These are phyloP conservation scores for Gossypium davidsonii DNA, from an alignment of 441 rosid species.

Conservation along the genomic window DNA sequence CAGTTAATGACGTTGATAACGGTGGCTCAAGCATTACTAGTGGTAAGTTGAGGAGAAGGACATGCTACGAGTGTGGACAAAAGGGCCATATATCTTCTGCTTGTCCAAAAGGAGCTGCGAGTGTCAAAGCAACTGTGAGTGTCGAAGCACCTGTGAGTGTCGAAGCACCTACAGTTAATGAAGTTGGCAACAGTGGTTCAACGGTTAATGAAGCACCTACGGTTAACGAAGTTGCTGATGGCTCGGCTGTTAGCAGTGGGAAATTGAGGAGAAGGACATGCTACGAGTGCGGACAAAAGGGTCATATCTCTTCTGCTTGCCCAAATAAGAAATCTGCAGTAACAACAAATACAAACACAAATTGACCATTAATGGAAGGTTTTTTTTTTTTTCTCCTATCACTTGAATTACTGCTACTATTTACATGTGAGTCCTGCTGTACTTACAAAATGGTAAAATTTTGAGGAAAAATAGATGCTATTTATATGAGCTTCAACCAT, in stretches of 20 bases:
- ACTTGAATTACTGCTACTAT: background rate
- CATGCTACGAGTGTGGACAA: constrained; percentile 69
- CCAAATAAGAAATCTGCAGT: constrained; percentile 47
- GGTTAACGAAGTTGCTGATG: constrained; percentile 19
- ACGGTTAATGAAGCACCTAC: background rate
- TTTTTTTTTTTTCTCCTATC: background rate
- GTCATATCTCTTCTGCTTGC: constrained; percentile 74
- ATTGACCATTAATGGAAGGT: background rate
- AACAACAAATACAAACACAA: constrained; percentile 23
- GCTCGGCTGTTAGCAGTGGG: constrained; percentile 26
- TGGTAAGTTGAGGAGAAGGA: constrained; percentile 69
- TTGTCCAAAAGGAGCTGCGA: constrained; percentile 48
- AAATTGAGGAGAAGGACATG: constrained; percentile 76
- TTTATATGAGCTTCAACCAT: background rate
- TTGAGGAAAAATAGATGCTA: background rate
- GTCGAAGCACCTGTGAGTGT: background rate
- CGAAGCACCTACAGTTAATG: constrained; percentile 4
- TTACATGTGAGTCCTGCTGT: background rate
- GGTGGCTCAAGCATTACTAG: constrained; percentile 19
- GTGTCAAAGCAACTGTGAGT: background rate
- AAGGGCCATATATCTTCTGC: constrained; percentile 75
- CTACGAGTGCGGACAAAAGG: constrained; percentile 71
- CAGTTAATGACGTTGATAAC: constrained; percentile 15
- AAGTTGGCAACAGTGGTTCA: background rate
- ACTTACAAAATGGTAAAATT: background rate